A percentile compares a stretch with the other conserved stretches of the same genome.
Conservation (phyloP, 2,329 filamentous ascomycete genomes). For the Epichloe aotearoae region DNA sequence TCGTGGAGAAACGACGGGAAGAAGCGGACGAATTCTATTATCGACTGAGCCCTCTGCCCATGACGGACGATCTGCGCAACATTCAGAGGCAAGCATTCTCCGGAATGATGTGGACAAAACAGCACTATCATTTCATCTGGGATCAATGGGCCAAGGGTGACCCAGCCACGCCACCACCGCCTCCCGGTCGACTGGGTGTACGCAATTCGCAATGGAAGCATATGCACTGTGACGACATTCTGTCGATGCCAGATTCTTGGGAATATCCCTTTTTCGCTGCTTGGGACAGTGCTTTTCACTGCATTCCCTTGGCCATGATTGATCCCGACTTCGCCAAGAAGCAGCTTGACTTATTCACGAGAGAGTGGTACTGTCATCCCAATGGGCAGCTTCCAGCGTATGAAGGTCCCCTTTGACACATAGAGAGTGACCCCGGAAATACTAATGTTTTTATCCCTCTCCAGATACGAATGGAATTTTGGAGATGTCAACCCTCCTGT, state of each 20-base stretch:
- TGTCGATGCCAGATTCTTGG: conserved; percentile 98
- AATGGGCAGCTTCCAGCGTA: conserved; percentile 89
- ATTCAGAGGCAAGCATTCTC: conserved; percentile 90
- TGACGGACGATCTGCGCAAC: conserved; percentile 85
- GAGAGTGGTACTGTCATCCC: conserved; percentile 98
- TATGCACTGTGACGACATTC: conserved; percentile 83
- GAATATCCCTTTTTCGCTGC: conserved; percentile 97
- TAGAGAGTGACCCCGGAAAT: neutral
- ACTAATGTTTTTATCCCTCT: conserved; percentile 6
- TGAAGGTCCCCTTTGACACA: conserved; percentile 13
- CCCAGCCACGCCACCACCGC: conserved; percentile 75
- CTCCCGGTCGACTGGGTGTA: conserved; percentile 62
- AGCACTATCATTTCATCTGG: conserved; percentile 94
- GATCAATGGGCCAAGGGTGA: conserved; percentile 97
- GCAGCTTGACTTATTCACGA: conserved; percentile 87
- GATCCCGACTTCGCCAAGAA: conserved; percentile 97
- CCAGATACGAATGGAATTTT: conserved; percentile 84
- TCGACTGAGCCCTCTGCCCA: conserved; percentile 80
- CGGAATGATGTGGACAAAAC: conserved; percentile 98
- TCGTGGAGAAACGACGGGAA: conserved; percentile 72
- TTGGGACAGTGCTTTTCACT: conserved; percentile 96
- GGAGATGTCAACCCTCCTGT: conserved; percentile 94
- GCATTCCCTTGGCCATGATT: conserved; percentile 91
- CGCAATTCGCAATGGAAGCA: conserved; percentile 90
- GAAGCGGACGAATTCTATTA: conserved; percentile 96